Conservation (phyloP, 495 filamentous ascomycete species). For the Trichoderma orchidacearum region DNA sequence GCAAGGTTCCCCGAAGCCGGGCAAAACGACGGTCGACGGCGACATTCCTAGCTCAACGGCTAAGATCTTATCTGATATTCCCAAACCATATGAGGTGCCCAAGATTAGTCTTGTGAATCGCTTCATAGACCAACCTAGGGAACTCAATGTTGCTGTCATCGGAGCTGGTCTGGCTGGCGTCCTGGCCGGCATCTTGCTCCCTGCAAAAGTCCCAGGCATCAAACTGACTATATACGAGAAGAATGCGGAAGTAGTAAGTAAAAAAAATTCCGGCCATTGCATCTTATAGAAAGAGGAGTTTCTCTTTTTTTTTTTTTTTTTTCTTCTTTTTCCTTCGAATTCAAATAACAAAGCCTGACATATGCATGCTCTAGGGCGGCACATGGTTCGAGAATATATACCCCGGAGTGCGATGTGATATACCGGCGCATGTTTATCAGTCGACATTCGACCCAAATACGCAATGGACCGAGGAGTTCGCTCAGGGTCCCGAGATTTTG, state of each 20-base stretch:
- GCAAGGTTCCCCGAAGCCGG: conserved; percentile 10
- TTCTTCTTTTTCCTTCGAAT: too few relatives aligned
- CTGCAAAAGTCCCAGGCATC: conserved; percentile 40
- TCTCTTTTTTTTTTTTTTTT: too few relatives aligned
- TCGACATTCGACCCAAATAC: conserved; percentile 50
- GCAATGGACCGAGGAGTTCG: conserved; percentile 53
- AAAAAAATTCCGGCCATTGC: too few relatives aligned
- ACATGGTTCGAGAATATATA: conserved; percentile 65
- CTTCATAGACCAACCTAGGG: conserved; percentile 42
- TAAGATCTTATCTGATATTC: not conserved
- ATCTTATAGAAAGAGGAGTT: too few relatives aligned
- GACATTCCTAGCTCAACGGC: too few relatives aligned
- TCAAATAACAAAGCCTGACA: conserved; percentile 6
- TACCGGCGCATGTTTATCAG: conserved; percentile 61
- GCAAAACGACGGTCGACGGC: not conserved
- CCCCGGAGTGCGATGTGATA: conserved; percentile 55
- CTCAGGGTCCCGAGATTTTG: conserved; percentile 48
- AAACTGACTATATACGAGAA: conserved; percentile 58
- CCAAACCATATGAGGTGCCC: not conserved
- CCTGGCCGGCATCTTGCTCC: conserved; percentile 44
- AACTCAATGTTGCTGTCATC: conserved; percentile 45
- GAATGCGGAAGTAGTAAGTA: conserved; percentile 43
- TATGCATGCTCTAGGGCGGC: conserved; percentile 29
- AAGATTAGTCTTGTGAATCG: conserved; percentile 24
- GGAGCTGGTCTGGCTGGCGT: conserved; percentile 56